A percentile compares a stretch with the other conserved stretches of the same genome.
phyloP scores from a whole-genome alignment of 2,329 filamentous ascomycete genomes.

The Apiospora marii region DNA sequence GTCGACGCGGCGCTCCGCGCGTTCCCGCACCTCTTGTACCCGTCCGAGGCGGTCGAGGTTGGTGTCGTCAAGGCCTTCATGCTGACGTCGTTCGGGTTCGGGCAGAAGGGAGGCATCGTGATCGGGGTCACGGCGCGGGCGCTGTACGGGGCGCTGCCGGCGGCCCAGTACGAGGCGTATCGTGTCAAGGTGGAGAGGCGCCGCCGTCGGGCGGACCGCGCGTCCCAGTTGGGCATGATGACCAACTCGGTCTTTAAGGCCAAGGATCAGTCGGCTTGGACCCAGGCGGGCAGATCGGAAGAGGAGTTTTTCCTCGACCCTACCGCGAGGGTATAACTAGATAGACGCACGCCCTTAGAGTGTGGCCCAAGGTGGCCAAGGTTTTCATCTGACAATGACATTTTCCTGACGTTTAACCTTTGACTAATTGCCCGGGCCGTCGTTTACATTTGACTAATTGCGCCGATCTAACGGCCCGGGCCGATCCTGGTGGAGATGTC shows the following conservation, averaged over 20 bases:
- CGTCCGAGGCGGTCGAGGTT: background rate
- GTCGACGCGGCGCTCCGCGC: conserved; percentile 91
- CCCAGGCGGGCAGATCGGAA: background rate
- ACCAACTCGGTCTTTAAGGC: conserved; percentile 24
- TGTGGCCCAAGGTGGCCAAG: no score
- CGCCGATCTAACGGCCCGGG: no score
- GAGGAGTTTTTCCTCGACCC: background rate
- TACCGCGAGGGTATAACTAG: background rate
- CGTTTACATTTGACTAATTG: no score
- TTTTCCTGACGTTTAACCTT: no score
- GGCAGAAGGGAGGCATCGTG: conserved; percentile 50
- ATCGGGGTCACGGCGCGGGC: conserved; percentile 46
- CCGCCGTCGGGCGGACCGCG: background rate
- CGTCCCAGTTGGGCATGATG: conserved; percentile 23
- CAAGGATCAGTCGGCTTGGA: background rate
- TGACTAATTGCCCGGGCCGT: no score
- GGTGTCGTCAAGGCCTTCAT: conserved; percentile 43
- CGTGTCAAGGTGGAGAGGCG: conserved; percentile 6
- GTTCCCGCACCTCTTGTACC: background rate
- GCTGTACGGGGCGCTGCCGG: conserved; percentile 42
- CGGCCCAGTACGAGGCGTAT: conserved; percentile 32
- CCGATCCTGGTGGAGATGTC: no score
- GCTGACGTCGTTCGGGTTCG: conserved; percentile 53
- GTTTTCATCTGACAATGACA: no score
- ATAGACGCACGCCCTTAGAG: background rate